Evolutionary conservation across 257 asterid species (phyloP).

Genomic region (Pogostemon cablin): DNA sequence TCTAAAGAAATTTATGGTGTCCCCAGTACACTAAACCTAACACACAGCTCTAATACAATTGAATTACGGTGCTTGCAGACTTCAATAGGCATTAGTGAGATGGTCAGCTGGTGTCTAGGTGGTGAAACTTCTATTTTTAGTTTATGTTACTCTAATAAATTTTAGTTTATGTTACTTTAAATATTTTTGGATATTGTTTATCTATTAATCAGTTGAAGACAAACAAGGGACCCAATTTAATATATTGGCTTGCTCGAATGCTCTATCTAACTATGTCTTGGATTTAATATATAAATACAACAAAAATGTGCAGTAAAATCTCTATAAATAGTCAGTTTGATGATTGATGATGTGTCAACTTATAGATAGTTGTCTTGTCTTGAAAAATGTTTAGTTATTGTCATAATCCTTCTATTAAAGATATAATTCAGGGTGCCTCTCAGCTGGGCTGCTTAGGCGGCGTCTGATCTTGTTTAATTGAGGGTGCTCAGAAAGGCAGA

Average conservation of each 20-base stretch:
- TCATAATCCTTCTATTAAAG: no score
- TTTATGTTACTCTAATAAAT: neutral
- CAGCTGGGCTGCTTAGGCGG: no score
- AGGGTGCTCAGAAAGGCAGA: neutral
- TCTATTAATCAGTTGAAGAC: neutral
- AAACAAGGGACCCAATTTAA: neutral
- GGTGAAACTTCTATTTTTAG: neutral
- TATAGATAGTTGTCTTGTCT: neutral
- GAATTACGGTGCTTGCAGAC: neutral
- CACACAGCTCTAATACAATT: neutral
- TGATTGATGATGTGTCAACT: neutral
- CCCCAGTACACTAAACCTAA: neutral
- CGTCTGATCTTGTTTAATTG: no score
- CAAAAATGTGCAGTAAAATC: neutral
- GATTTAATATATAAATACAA: neutral
- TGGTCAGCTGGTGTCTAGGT: neutral
- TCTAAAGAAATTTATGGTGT: neutral
- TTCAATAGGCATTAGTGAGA: neutral
- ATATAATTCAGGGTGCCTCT: no score
- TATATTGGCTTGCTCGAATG: neutral
- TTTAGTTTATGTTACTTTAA: neutral
- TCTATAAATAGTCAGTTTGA: neutral
- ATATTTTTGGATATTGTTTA: neutral
- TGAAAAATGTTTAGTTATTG: no score
- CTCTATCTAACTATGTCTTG: neutral